Base-by-base conservation (phyloP, 2,329 filamentous ascomycete genomes). In the Diplodia scrobiculata region DNA sequence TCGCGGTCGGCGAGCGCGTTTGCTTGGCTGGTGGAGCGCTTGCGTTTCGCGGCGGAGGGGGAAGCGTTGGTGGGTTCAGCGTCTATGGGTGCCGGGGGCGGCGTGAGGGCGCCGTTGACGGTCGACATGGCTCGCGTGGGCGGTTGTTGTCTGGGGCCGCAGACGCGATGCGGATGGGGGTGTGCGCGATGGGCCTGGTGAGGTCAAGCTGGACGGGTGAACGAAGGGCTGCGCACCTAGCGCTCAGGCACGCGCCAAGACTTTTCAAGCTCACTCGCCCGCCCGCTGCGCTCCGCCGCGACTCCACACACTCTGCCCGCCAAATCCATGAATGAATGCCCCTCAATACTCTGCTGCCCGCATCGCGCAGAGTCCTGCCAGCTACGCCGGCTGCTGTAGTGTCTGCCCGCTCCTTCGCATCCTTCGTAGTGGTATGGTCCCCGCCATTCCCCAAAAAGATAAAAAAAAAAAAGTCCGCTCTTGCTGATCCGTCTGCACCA, bases 11-110 rank as follows among this genome's bases (percentile, higher is more conserved):
- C 65, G 21, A 64, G 59, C 66, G 71, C 69, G 41, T 72, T 68
- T 54, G 69, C 63, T 52, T 71, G 70, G 58, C 74, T 75, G 41
- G 76, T 73, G 47, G 76, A 77, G 67, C 80, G 80, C 74, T 83
- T 83, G 53, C 81, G 79, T 72, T 83, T 83, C 67, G 76, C 73
- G 48, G 70, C 48, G 17, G 73, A 71, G 7, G 74, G 75, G 66
- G 75, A 77, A 48, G 70, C 47, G 66, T 73, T 66, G 62, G 71
- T 58, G 32, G 68, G 58, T 19, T 66, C 70, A 32, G 71, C 14
- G n/a, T 58, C 38, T 25, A 62, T 70, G 27, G 73, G 71, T 51
- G 71, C 73, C 62, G 72, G 71, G 25, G 74, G 73, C 66, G 75
- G 73, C 66, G 74, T 73, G 67, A 76, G 71, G 69, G 72, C 71